Percentiles rank a stretch among this genome's conserved stretches.
These are phyloP conservation scores for Aspergillus sp. DNA, from an alignment of 2,329 filamentous ascomycete species.

Conservation along the genomic window DNA sequence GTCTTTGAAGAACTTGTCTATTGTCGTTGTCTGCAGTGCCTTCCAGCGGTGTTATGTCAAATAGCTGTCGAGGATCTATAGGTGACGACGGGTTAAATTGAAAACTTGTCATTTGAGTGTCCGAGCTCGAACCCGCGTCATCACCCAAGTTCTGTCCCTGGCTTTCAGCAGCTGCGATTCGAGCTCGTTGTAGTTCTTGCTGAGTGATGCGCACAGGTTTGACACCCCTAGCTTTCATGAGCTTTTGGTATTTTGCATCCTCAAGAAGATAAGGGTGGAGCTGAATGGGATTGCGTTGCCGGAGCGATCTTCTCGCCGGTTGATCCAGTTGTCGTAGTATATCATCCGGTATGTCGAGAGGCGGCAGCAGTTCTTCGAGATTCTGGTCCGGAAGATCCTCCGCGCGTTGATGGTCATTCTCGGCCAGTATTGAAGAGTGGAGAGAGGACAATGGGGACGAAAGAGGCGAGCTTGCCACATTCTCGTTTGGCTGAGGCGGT, in stretches of 20 bases:
- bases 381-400: constrained; percentile 3
- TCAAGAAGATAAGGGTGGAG: constrained; percentile 50
- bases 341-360: constrained; percentile 29
- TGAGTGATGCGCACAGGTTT: constrained; percentile 40
- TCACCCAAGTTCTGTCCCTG: constrained; percentile 35
- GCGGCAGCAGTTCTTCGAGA: constrained; percentile 18
- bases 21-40: neutral
- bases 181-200: constrained; percentile 13
- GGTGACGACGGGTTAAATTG: constrained; percentile 31
- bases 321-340: constrained; percentile 26
- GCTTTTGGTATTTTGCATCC: constrained; percentile 43
- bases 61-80: constrained; percentile 6
- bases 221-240: constrained; percentile 43
- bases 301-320: constrained; percentile 35
- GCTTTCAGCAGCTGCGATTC: constrained; percentile 26
- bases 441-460: constrained; percentile 37
- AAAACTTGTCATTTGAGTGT: constrained; percentile 30
- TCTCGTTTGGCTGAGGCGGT: constrained; percentile 11
- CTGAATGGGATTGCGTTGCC: constrained; percentile 50
- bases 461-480: constrained; percentile 32
- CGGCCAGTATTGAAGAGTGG: constrained; percentile 18
- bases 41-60: neutral
- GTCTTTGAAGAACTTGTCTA: constrained; percentile 4
- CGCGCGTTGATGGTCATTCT: neutral
- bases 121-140: constrained; percentile 31